Percentiles rank a stretch among this genome's conserved stretches.
These are phyloP conservation scores for Teunomyces cretensis DNA, from an alignment of 805 yeast species.

Conservation along the genomic window DNA sequence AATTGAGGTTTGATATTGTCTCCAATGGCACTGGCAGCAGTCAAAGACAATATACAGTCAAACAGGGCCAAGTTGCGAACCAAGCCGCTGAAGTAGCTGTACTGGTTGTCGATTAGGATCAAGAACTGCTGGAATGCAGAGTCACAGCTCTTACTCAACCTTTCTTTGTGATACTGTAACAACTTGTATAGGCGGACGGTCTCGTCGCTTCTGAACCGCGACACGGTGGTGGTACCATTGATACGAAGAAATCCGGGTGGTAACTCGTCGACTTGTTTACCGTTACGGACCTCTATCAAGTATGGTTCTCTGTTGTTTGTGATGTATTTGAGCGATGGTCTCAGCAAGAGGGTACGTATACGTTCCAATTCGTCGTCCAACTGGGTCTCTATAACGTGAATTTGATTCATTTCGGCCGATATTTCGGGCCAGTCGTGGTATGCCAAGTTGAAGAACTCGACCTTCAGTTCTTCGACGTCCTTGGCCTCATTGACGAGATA, in stretches of 20 bases:
- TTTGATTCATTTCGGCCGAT: constrained; percentile 31
- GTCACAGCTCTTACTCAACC: constrained; percentile 47
- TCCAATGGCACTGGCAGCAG: constrained; percentile 53
- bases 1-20: constrained; percentile 50
- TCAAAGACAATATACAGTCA: constrained; percentile 68
- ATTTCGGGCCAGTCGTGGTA: constrained; percentile 41
- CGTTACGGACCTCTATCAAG: constrained; percentile 71
- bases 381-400: constrained; percentile 43
- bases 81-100: constrained; percentile 32
- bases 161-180: constrained; percentile 61
- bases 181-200: constrained; percentile 50
- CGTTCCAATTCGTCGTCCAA: constrained; percentile 53
- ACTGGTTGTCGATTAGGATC: constrained; percentile 28
- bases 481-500: constrained; percentile 50
- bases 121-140: constrained; percentile 46
- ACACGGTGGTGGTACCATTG: constrained; percentile 63
- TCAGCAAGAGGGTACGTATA: constrained; percentile 46
- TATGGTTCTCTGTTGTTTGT: constrained; percentile 66
- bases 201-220: constrained; percentile 71
- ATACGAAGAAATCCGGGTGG: constrained; percentile 80
- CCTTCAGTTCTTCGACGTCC: constrained; percentile 44
- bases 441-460: constrained; percentile 41
- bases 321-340: constrained; percentile 57
- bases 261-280: constrained; percentile 49
- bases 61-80: constrained; percentile 51